phyloP scores from a whole-genome alignment of 345 rosid species.

The Cardamine chenopodiifolia region DNA sequence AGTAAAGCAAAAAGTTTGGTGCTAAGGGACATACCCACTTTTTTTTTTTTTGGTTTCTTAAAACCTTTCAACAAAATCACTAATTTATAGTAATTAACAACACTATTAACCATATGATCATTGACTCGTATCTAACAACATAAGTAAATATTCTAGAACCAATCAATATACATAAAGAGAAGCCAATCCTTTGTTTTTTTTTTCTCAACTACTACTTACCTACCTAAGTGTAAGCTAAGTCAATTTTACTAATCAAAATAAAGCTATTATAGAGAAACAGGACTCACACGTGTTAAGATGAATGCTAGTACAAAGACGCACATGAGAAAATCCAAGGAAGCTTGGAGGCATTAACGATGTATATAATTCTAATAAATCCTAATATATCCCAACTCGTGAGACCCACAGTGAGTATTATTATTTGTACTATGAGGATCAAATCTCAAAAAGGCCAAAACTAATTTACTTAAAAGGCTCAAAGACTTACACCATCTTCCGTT shows the following conservation, averaged over 20 bases:
- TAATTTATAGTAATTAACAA: not conserved
- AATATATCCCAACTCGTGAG: constrained; percentile 34
- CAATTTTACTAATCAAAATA: constrained; percentile 9
- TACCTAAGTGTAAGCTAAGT: constrained; percentile 8
- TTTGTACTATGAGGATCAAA: constrained; percentile 44
- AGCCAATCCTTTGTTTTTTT: not conserved
- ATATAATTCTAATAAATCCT: constrained; percentile 41
- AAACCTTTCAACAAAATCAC: not conserved
- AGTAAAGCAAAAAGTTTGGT: constrained; percentile 43
- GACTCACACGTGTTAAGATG: constrained; percentile 38
- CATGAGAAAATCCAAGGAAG: constrained; percentile 42
- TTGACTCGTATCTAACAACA: not conserved
- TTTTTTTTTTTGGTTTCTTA: not conserved
- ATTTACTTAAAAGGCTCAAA: constrained; percentile 37
- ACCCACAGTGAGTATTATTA: constrained; percentile 46
- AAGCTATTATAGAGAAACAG: constrained; percentile 21
- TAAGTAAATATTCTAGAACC: not conserved
- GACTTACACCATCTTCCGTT: constrained; percentile 23
- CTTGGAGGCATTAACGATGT: constrained; percentile 41
- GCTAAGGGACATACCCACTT: constrained; percentile 34
- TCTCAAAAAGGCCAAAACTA: constrained; percentile 27
- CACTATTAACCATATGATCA: not conserved
- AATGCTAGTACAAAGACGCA: constrained; percentile 38
- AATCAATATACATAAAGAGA: not conserved
- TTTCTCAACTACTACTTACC: constrained; percentile 22